Evolutionary conservation across 2,329 filamentous ascomycete species (phyloP).

Genomic region (Phoma sp.): DNA sequence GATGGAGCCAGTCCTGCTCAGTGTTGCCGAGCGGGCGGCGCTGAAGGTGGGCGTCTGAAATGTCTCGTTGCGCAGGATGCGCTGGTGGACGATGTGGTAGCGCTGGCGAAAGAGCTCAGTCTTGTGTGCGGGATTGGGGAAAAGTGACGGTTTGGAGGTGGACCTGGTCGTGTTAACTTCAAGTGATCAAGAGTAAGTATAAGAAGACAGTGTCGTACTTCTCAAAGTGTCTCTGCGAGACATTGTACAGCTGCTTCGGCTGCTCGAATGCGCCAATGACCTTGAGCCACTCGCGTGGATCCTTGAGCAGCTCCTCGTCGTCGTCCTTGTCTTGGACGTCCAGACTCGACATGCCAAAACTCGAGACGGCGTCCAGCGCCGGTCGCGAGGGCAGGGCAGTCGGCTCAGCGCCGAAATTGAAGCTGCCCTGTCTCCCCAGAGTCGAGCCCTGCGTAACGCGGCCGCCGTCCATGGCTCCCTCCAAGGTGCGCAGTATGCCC

Average conservation of each 20-base stretch:
- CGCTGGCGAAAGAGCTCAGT: constrained; percentile 86
- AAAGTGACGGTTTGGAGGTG: constrained; percentile 50
- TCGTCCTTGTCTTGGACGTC: constrained; percentile 60
- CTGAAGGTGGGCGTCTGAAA: constrained; percentile 85
- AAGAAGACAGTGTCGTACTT: constrained; percentile 54
- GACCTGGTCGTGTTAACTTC: constrained; percentile 38
- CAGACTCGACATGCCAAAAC: constrained; percentile 63
- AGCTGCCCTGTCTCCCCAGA: constrained; percentile 68
- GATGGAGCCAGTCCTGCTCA: constrained; percentile 65
- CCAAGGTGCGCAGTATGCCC: constrained; percentile 80
- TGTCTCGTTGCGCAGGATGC: constrained; percentile 87
- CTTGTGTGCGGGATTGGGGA: constrained; percentile 81
- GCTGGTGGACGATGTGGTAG: constrained; percentile 90
- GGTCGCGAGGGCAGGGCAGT: constrained; percentile 37
- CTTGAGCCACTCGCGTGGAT: constrained; percentile 83
- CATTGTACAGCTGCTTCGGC: constrained; percentile 77
- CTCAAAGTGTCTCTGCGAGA: constrained; percentile 88
- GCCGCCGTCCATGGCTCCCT: constrained; percentile 89
- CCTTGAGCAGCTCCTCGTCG: constrained; percentile 62
- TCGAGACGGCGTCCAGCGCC: constrained; percentile 64
- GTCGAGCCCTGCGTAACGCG: constrained; percentile 64
- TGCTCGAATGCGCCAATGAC: constrained; percentile 85
- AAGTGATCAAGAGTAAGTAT: accelerated
- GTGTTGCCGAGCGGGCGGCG: constrained; percentile 56
- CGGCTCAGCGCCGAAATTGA: constrained; percentile 62